Evolutionary conservation across 2,329 filamentous ascomycete genomes (phyloP), one percentile per base, ranked within the genome.

Genomic region (Penicillium sp.): DNA sequence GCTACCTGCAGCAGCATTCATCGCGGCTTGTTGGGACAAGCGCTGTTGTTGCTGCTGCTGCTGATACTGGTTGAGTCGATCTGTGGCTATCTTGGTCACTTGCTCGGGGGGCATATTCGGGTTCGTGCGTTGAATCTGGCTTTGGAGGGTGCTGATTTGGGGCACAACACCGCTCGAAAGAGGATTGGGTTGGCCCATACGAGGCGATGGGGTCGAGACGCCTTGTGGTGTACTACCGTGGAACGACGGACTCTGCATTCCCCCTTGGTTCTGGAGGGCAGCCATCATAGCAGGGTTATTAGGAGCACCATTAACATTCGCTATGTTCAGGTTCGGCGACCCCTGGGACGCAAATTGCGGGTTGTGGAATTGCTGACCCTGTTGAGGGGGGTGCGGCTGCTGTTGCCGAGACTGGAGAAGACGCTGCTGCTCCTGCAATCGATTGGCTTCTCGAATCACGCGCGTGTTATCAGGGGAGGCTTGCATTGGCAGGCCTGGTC

Each of bases 401-500:
- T 77, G 75, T 50, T 78, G 76, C 29, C 76, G 73, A 50, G 75
- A 75, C 58, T 89, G 86, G 12, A 88, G 82, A 42, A 90, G 85
- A 43, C 85, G 84, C 54, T 86, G 85, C 60, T 78, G 77, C 60
- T 79, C 75, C 68, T 80, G 78, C 33, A 81, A 69, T 43, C 78
- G 75, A 60, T 72, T 78, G 33, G 77, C 78, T 69, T 81, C 78
- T 47, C 79, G 74, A 37, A 79, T 74, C 27, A 81, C 75, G 10
- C 80, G 77, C 37, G 78, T 71, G 60, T 79, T 79, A 54, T 81
- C 78, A 5, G 79, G 75, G 35, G 77, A 77, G 9, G 86, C 84
- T 67, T 89, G 86, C 65, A 88, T 77, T 21, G 73, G 69, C 54
- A 78, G 69, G 21, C 75, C 75, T 53, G 77, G 71, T 41, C 75